Conservation (phyloP, 495 filamentous ascomycete species). For the Evernia prunastri region DNA sequence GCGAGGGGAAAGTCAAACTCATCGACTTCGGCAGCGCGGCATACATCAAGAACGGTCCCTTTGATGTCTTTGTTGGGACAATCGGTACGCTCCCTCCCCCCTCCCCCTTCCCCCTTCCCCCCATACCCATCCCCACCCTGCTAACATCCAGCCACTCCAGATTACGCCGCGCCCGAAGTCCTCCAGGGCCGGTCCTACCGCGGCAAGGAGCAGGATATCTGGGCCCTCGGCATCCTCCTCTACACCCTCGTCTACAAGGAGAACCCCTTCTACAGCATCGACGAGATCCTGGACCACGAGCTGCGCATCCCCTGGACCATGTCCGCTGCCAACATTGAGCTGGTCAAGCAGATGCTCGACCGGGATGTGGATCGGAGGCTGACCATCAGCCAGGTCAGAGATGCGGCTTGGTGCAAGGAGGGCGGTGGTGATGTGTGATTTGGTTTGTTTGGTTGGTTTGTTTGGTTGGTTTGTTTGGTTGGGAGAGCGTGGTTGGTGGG, state of each 20-base stretch:
- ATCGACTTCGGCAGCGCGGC: constrained; percentile 98
- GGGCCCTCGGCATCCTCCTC: constrained; percentile 94
- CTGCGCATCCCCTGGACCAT: constrained; percentile 85
- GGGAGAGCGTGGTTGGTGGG: too few relatives aligned
- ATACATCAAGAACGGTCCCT: constrained; percentile 96
- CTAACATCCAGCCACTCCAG: constrained; percentile 40
- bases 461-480: background rate
- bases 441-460: background rate
- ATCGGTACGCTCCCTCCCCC: constrained; percentile 62
- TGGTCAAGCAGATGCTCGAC: constrained; percentile 86
- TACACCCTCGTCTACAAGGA: constrained; percentile 99
- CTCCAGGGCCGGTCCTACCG: constrained; percentile 89
- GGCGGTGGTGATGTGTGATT: background rate
- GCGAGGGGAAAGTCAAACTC: constrained; percentile 90
- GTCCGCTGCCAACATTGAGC: constrained; percentile 83
- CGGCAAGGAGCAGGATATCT: constrained; percentile 96
- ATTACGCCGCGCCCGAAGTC: constrained; percentile 96
- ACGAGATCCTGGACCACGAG: constrained; percentile 98
- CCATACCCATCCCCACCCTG: background rate
- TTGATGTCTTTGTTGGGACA: constrained; percentile 98
- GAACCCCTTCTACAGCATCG: constrained; percentile 98
- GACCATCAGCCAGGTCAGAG: constrained; percentile 75
- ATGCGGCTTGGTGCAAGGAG: constrained; percentile 65
- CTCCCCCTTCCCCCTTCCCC: constrained; percentile 2
- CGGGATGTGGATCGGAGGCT: constrained; percentile 76